phyloP scores from a whole-genome alignment of 2,329 filamentous ascomycete species.

The Chrysoporthe puriensis region DNA sequence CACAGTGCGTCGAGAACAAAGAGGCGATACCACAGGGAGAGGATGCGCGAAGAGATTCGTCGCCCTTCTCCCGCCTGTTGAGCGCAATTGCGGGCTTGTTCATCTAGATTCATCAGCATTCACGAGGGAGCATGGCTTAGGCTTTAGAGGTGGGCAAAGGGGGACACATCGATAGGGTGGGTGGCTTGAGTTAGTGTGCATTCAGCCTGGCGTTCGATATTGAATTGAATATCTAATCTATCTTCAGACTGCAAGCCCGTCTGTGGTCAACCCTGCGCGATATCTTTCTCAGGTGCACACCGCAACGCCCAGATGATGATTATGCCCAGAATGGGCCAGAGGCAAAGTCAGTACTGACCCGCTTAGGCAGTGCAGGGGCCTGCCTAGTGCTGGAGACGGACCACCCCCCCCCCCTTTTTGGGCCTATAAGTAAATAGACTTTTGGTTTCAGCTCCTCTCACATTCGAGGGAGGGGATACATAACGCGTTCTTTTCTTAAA shows the following conservation, averaged over 20 bases:
- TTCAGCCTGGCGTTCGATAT: conserved; percentile 14
- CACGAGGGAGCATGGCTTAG: not conserved
- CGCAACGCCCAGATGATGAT: not conserved
- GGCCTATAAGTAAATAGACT: too few species aligned
- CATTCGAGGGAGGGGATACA: too few species aligned
- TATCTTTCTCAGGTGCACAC: too few species aligned
- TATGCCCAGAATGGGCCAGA: not conserved
- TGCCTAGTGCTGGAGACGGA: too few species aligned
- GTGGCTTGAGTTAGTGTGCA: not conserved
- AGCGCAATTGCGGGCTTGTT: not conserved
- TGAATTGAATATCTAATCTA: conserved; percentile 2
- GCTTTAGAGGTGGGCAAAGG: not conserved
- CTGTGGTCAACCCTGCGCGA: not conserved
- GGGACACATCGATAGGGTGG: not conserved
- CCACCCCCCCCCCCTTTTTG: too few species aligned
- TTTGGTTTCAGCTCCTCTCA: too few species aligned
- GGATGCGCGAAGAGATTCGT: not conserved
- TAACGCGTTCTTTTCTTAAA: too few species aligned
- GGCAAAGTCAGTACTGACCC: not conserved
- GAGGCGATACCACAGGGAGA: not conserved
- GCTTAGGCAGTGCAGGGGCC: too few species aligned
- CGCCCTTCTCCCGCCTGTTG: not conserved
- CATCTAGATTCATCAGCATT: not conserved
- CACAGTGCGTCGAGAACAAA: not conserved
- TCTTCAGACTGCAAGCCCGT: not conserved